Evolutionary conservation across 2,329 filamentous ascomycete genomes (phyloP).

Genomic region (Trichoderma harzianum): DNA sequence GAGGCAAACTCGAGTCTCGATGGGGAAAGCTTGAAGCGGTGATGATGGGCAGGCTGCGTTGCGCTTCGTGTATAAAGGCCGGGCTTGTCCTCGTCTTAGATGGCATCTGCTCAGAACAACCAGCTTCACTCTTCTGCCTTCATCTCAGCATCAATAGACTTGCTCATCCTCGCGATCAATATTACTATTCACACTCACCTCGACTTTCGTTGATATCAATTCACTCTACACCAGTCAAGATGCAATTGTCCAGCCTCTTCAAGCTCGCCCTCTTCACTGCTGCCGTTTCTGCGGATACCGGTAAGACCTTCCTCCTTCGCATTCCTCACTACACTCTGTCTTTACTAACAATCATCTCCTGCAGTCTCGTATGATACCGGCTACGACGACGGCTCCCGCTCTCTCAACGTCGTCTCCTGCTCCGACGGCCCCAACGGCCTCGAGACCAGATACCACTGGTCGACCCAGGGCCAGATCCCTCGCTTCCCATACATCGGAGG

Average conservation of each 20-base stretch:
- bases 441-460: constrained; percentile 58
- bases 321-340: neutral
- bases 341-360: constrained; percentile 18
- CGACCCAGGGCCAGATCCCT: constrained; percentile 49
- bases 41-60: neutral
- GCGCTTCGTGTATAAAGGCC: neutral
- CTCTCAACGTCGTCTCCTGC: constrained; percentile 59
- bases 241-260: constrained; percentile 43
- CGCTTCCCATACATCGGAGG: constrained; percentile 56
- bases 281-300: constrained; percentile 36
- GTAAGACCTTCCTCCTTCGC: constrained; percentile 22
- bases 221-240: constrained; percentile 29
- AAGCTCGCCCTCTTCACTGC: constrained; percentile 38
- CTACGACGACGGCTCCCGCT: constrained; percentile 61
- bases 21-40: neutral
- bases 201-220: neutral
- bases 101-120: neutral
- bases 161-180: neutral
- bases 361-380: constrained; percentile 67
- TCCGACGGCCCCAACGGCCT: constrained; percentile 67
- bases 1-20: neutral
- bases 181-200: neutral
- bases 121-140: neutral
- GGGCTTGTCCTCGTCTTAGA: neutral
- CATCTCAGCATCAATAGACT: neutral